Conservation (phyloP, 2,329 filamentous ascomycete genomes). For the Huntiella bhutanensis region DNA sequence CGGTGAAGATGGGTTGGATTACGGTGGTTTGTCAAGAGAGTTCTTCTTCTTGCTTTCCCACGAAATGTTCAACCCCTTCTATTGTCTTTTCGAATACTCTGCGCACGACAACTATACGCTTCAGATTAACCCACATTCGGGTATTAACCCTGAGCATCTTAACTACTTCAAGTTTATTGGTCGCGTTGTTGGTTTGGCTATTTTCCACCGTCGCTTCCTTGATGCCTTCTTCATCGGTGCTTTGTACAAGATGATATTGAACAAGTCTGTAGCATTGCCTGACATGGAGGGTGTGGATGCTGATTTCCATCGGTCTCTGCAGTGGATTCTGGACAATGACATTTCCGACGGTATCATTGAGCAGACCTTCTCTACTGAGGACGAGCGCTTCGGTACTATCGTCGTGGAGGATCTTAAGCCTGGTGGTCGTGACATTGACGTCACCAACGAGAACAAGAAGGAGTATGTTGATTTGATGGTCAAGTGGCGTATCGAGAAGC, state of each 20-base stretch:
- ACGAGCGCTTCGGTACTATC: conserved; percentile 89
- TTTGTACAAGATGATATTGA: conserved; percentile 97
- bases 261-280: conserved; percentile 74
- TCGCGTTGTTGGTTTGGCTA: conserved; percentile 85
- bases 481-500: conserved; percentile 98
- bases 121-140: conserved; percentile 97
- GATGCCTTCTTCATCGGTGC: conserved; percentile 99
- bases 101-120: conserved; percentile 99
- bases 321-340: conserved; percentile 97
- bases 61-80: conserved; percentile 99
- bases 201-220: conserved; percentile 93
- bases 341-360: conserved; percentile 83
- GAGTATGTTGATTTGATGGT: conserved; percentile 98
- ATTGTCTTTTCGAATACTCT: conserved; percentile 98
- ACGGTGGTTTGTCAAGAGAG: conserved; percentile 90
- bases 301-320: conserved; percentile 88
- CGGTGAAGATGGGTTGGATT: conserved; percentile 92
- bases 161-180: conserved; percentile 99
- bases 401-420: conserved; percentile 89
- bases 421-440: conserved; percentile 74
- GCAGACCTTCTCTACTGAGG: conserved; percentile 90
- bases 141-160: conserved; percentile 96
- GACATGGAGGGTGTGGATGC: conserved; percentile 99
- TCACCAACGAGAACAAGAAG: conserved; percentile 97
- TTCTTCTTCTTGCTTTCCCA: conserved; percentile 99